Evolutionary conservation across 176 grass and related monocot genomes (phyloP).

Genomic region (Cenchrus purpureus): DNA sequence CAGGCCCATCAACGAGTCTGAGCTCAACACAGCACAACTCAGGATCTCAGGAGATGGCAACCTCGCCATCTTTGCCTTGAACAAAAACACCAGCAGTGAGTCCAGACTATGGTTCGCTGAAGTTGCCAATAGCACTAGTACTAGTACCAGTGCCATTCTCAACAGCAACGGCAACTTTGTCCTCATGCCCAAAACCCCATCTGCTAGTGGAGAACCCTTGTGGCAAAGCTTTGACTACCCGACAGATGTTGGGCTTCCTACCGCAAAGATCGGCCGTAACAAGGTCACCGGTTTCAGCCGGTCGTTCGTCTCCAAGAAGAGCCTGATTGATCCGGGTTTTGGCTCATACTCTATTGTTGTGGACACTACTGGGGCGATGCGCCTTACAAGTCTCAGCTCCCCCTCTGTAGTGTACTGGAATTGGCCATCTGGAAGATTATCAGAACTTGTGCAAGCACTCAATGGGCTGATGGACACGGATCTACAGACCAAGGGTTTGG

Average conservation of each 20-base stretch:
- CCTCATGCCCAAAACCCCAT: background rate
- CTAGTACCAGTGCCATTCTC: background rate
- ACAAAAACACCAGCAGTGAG: background rate
- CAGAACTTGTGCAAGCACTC: constrained; percentile 21
- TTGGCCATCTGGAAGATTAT: background rate
- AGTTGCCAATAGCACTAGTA: background rate
- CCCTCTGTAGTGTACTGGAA: background rate
- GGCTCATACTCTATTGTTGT: constrained; percentile 27
- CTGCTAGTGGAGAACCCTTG: background rate
- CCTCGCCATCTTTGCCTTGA: background rate
- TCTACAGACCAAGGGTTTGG: background rate
- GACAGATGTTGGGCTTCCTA: constrained; percentile 23
- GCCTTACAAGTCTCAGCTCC: background rate
- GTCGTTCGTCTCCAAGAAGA: constrained; percentile 18
- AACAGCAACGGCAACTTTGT: background rate
- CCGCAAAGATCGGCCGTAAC: constrained; percentile 45
- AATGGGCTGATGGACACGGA: background rate
- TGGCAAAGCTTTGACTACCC: constrained; percentile 64
- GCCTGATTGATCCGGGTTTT: constrained; percentile 22
- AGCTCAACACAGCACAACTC: background rate
- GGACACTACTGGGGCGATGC: background rate
- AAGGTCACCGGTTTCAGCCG: constrained; percentile 15
- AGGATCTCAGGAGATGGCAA: background rate
- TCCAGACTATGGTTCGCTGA: background rate
- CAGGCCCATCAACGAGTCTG: background rate